A percentile compares a stretch with the other conserved stretches of the same genome.
Evolutionary conservation across 179 eudicot species (phyloP).

Genomic region (Drosera spatulata): DNA sequence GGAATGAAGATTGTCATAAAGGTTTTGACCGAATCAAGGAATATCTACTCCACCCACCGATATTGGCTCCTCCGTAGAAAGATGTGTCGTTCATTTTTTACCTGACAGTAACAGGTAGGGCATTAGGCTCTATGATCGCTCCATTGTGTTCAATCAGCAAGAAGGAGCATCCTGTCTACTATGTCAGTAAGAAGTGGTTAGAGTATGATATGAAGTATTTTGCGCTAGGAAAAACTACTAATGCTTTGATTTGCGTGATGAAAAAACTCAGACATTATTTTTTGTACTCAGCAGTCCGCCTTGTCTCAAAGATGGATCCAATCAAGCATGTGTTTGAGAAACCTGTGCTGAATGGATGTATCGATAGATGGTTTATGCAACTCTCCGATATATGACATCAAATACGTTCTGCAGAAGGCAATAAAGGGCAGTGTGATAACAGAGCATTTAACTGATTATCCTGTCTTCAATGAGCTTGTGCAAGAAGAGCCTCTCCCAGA

Average conservation of each 20-base stretch:
- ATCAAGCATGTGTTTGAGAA: background rate
- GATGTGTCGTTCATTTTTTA: background rate
- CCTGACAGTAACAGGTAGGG: background rate
- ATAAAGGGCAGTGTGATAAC: background rate
- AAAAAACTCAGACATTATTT: too few species aligned
- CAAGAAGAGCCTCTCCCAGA: background rate
- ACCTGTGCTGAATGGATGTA: background rate
- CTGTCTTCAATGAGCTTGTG: background rate
- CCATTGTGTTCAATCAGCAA: background rate
- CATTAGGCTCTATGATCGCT: background rate
- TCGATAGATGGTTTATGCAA: background rate
- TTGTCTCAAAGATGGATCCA: background rate
- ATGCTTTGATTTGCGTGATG: background rate
- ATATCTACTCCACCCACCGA: background rate
- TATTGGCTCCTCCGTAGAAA: background rate
- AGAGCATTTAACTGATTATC: too few species aligned
- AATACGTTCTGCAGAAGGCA: background rate
- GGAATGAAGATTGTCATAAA: background rate
- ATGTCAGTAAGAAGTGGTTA: too few species aligned
- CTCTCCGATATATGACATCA: background rate
- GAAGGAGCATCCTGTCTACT: too few species aligned
- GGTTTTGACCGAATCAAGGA: background rate
- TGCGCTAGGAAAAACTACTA: background rate
- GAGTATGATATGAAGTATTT: background rate
- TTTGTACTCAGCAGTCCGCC: background rate